Base-by-base conservation (phyloP, 176 grass and related monocot species). In the Oryza officinalis region DNA sequence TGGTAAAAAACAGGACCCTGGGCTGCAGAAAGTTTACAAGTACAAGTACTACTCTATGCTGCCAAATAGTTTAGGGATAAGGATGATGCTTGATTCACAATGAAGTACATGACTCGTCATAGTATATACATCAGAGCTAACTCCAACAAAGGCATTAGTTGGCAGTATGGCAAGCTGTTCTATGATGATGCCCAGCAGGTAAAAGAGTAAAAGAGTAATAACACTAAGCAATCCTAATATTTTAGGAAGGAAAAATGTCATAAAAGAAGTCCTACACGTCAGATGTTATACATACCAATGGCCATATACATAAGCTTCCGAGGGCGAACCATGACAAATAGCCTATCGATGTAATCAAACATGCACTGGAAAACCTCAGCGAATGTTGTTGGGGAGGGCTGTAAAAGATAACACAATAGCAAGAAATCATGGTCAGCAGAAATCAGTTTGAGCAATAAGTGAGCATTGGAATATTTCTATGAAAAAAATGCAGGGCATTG, bases 341-440 rank as follows among this genome's bases (percentile, higher is more conserved):
- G 81, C 76, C 93, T 87, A 67, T 99, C 96, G 23, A 99, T 99
- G 78, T 99, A 99, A 86, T 96, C 93, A 89, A 99, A 99, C 76
- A 99, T 94, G 81, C 96, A 96, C 80, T 94, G 87, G 74, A 99
- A 99, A 63, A 99, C 93, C 71, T 99, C 96, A 57, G 73, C 64
- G 43, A 99, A 99, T 77, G 96, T 96, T 68, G 91, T 96, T 23
- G 96, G 96, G 67, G 96, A 82, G 31, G 96, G 89, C 96, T 99
- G 93, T 71, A 67, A 52, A 31, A 84, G 75, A 69, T 80, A 73
- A 82, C 4, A 60, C 22, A 81, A 4, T 27, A 83, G 27, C 22
- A 85, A 3, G 25, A 82, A 79, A 86, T 13, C 52, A 80, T 17
- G 15, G 45, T 77, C 33, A 76, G 32, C 57, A 27, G 49, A 77